phyloP scores from a whole-genome alignment of 2,329 filamentous ascomycete species.

The Verticillium tricorpus region DNA sequence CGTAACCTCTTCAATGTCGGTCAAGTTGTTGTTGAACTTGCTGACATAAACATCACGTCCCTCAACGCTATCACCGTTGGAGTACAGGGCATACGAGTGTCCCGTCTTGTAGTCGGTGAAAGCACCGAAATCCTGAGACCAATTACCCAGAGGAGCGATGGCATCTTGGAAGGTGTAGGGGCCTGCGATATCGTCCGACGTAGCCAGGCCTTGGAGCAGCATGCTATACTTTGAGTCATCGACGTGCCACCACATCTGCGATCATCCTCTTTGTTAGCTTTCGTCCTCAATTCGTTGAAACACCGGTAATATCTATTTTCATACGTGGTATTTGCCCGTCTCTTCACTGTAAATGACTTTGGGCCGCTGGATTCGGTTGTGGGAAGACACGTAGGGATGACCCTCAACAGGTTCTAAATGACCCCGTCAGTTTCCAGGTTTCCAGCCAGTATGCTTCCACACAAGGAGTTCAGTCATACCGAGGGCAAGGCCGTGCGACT shows the following conservation, averaged over 20 bases:
- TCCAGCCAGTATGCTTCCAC: neutral
- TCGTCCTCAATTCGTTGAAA: neutral
- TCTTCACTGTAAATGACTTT: slow-evolving; percentile 56
- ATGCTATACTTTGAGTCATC: slow-evolving; percentile 53
- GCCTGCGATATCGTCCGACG: slow-evolving; percentile 44
- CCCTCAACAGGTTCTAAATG: slow-evolving; percentile 26
- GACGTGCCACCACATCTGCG: slow-evolving; percentile 56
- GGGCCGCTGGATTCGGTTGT: slow-evolving; percentile 56
- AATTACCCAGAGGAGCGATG: slow-evolving; percentile 52
- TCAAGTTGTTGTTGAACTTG: slow-evolving; percentile 46
- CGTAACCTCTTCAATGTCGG: slow-evolving; percentile 44
- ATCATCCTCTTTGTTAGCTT: neutral
- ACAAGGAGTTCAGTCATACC: slow-evolving; percentile 24
- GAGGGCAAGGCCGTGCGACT: slow-evolving; percentile 50
- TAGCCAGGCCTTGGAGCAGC: slow-evolving; percentile 52
- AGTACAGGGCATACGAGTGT: slow-evolving; percentile 52
- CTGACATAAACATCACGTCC: slow-evolving; percentile 55
- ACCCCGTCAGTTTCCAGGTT: too few species aligned
- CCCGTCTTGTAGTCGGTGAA: slow-evolving; percentile 54
- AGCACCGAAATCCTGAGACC: slow-evolving; percentile 58
- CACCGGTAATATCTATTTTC: slow-evolving; percentile 2
- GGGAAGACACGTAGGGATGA: slow-evolving; percentile 48
- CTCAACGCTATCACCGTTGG: slow-evolving; percentile 50
- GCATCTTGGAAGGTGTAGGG: slow-evolving; percentile 52
- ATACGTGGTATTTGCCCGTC: slow-evolving; percentile 51